phyloP scores from a whole-genome alignment of 495 filamentous ascomycete species.

The Parmelia sp. region DNA sequence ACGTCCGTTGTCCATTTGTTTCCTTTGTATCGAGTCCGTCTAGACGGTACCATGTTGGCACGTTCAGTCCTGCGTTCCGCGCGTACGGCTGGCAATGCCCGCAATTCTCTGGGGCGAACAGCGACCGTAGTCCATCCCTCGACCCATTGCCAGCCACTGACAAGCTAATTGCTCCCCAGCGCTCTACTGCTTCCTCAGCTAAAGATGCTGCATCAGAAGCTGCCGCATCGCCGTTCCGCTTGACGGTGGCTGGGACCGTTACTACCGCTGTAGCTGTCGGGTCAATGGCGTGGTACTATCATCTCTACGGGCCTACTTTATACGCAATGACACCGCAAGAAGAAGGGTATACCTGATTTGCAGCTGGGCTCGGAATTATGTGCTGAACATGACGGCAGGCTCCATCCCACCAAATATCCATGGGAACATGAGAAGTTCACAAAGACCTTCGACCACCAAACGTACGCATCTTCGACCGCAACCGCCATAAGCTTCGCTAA shows the following conservation, averaged over 20 bases:
- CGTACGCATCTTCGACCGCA: slow-evolving; percentile 54
- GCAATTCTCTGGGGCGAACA: slow-evolving; percentile 44
- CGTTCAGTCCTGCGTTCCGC: slow-evolving; percentile 73
- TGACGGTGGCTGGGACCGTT: slow-evolving; percentile 74
- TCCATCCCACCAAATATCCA: slow-evolving; percentile 87
- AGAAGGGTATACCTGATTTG: slow-evolving; percentile 70
- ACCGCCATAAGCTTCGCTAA: background rate
- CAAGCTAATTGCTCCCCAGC: slow-evolving; percentile 13
- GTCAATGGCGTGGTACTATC: slow-evolving; percentile 90
- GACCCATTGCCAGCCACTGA: slow-evolving; percentile 31
- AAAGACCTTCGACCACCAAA: slow-evolving; percentile 94
- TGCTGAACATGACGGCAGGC: slow-evolving; percentile 43
- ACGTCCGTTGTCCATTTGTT: slow-evolving; percentile 5
- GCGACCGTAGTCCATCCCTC: slow-evolving; percentile 42
- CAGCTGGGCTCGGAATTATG: fast-evolving
- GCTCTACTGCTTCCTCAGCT: slow-evolving; percentile 33
- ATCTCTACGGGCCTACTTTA: slow-evolving; percentile 75
- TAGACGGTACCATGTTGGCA: slow-evolving; percentile 65
- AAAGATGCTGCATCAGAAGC: slow-evolving; percentile 44
- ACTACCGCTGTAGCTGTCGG: slow-evolving; percentile 80
- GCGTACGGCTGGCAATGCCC: slow-evolving; percentile 66
- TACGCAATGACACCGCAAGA: slow-evolving; percentile 88
- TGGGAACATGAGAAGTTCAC: slow-evolving; percentile 88
- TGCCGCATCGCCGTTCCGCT: slow-evolving; percentile 47
- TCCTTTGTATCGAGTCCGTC: slow-evolving; percentile 16